Percentiles rank a stretch among this genome's conserved stretches.
Evolutionary conservation across 495 filamentous ascomycete species (phyloP).

Genomic region (Aspergillus ostianus): DNA sequence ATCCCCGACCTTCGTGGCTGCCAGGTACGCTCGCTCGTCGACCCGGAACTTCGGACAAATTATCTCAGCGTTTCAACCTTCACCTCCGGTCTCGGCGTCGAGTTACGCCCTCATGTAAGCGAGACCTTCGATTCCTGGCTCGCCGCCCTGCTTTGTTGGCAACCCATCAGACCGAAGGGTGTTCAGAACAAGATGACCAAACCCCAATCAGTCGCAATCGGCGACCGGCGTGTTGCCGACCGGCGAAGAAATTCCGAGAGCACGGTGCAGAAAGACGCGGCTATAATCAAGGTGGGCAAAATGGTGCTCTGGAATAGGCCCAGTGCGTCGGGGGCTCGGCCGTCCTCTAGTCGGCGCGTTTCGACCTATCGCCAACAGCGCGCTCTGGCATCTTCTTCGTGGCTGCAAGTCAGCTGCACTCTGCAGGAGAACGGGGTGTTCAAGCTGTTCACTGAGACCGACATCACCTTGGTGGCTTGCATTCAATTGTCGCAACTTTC

Average conservation of each 20-base stretch:
- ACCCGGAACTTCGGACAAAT: constrained; percentile 60
- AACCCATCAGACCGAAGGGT: constrained; percentile 76
- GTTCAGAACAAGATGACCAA: constrained; percentile 73
- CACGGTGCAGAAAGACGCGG: constrained; percentile 65
- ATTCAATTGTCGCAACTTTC: constrained; percentile 90
- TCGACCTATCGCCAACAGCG: constrained; percentile 57
- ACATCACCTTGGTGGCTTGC: constrained; percentile 71
- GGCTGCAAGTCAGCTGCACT: constrained; percentile 89
- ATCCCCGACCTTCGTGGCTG: constrained; percentile 87
- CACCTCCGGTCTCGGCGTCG: constrained; percentile 65
- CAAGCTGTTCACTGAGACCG: constrained; percentile 81
- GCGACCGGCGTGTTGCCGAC: constrained; percentile 51
- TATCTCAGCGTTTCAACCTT: constrained; percentile 79
- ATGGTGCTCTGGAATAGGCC: constrained; percentile 82
- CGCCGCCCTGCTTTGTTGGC: constrained; percentile 91
- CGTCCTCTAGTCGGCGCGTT: constrained; percentile 39
- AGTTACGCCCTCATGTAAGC: constrained; percentile 69
- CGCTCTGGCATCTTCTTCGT: constrained; percentile 56
- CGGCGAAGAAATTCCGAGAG: constrained; percentile 62
- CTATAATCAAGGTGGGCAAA: constrained; percentile 96
- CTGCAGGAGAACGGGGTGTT: constrained; percentile 94
- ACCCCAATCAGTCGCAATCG: constrained; percentile 52
- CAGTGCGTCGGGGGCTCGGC: constrained; percentile 40
- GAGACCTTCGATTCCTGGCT: constrained; percentile 89
- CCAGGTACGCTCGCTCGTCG: constrained; percentile 67